A percentile compares a stretch with the other conserved stretches of the same genome.
Evolutionary conservation across 129 eudicot genomes (phyloP).

Genomic region (Pulicaria dysenterica): DNA sequence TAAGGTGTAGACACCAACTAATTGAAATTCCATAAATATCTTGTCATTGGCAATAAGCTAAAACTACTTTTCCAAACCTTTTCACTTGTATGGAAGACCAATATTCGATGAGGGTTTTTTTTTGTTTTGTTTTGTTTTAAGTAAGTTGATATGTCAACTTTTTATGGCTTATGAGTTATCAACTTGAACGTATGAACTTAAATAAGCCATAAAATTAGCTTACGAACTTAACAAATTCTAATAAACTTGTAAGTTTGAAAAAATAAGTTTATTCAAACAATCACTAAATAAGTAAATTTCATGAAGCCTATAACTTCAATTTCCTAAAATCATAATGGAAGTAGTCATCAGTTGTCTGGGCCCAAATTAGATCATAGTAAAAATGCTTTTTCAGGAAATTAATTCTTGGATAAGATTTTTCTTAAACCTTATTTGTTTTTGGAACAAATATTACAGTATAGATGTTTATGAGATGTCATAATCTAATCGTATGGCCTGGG

Average conservation of each 20-base stretch:
- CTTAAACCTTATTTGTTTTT: background rate
- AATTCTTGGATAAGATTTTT: constrained; percentile 5
- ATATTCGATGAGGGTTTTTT: background rate
- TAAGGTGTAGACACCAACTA: background rate
- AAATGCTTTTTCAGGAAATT: constrained; percentile 7
- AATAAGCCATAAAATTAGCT: no score
- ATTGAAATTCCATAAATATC: background rate
- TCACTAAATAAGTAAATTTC: no score
- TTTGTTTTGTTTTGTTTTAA: no score
- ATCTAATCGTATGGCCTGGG: background rate
- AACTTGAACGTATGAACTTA: no score
- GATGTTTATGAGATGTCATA: background rate
- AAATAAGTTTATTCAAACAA: no score
- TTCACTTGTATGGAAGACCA: background rate
- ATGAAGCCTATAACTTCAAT: no score
- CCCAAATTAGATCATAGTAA: constrained; percentile 15
- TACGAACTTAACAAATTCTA: no score
- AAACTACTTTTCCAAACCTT: background rate
- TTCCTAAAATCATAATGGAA: no score
- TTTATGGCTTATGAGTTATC: no score
- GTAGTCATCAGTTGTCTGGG: background rate
- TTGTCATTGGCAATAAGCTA: background rate
- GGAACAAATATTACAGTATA: background rate
- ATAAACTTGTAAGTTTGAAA: no score
- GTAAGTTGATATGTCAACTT: no score